Base-by-base conservation (phyloP, 2,329 filamentous ascomycete species). In the Neonectria punicea region DNA sequence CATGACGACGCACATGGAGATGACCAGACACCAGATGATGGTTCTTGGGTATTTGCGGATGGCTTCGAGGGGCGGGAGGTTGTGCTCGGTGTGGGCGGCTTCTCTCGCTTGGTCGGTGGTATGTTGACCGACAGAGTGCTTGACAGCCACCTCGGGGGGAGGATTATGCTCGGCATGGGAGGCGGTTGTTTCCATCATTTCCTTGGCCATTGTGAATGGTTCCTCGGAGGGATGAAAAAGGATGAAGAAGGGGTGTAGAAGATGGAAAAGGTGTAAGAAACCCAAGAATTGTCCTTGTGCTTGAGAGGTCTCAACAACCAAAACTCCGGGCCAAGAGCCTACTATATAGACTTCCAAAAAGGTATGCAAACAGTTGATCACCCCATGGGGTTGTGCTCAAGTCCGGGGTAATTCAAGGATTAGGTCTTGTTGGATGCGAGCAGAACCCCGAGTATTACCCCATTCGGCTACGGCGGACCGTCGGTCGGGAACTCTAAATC, bases 1-100 rank as follows among this genome's bases (percentile, higher is more conserved):
- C 81, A 83, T 83, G 66, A 83, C 77, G 53, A 83, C 78, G 9
- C 77, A 77, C 51, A 75, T 73, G 25, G 78, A 78, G 5, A 81
- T 68, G 8, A 79, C 51, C 2, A 80, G 65, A 20, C 77, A 78
- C 79, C 79, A 81, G n/a, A 75, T 63, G 36, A 81, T 74, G 3
- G 80, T 80, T 72, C 76, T 74, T 25, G 75, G 78, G 62, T 79
- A 78, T 36, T 68, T 65, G 1, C 69, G 64, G 10, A 79, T 65
- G 3, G 78, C 77, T 25, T 76, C 67, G 4, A 68, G 53, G 14
- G 75, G 61, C 7, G 70, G 68, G 2, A 76, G 68, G 30, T 70
- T 70, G 43, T 78, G 76, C 51, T 76, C 73, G 13, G 49, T 55
- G 3, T 32, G 53, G 1, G 58, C 57, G 25, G 59, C 43, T 49